Evolutionary conservation across 2,329 filamentous ascomycete species (phyloP), one percentile per base, ranked within the genome.

Genomic region (Fusarium nisikadoi): DNA sequence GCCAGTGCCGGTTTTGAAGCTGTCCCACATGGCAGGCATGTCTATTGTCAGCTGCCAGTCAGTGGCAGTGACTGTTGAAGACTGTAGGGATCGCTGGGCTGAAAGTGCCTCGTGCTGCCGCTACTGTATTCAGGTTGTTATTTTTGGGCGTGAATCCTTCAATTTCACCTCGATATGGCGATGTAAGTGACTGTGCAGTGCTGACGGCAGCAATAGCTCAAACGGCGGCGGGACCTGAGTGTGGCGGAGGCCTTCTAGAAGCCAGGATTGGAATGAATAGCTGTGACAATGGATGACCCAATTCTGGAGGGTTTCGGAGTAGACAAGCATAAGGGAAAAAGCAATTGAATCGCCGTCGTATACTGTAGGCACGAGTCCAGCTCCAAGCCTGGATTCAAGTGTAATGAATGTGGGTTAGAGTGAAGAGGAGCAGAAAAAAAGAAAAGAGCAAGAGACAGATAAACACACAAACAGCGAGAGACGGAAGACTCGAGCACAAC

Each of bases 21-120:
- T 73, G 68, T 77, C 75, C 75, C 75, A 77, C 73, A 69, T 76
- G 67, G 65, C 73, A 46, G 75, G 71, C 75, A 77, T 77, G 36
- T 68, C 56, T 66, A 61, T 55, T 61, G 65, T 64, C 59, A 66
- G 64, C 52, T 62, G 62, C 56, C 36, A 29, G 57, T 41, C 63
- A 53, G 39, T 55, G 47, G 46, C 43, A 65, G 45, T 42, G 49
- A 45, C 49, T 45, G 53, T 42, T 47, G 23, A 52, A 45, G 57
- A 56, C 68, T 68, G 57, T 50, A 58, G 57, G 56, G 68, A 27
- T 58, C 39, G 43, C 38, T 59, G 52, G 29, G 20, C 61, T 17
- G 36, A 61, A 54, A 65, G 49, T 66, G 70, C 57, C 64, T 73
- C 33, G 64, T 49, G 60, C 69, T 65, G 60, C 65, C 65, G 62